Base-by-base conservation (phyloP, 2,329 filamentous ascomycete genomes). In the Ophiostoma australiae region DNA sequence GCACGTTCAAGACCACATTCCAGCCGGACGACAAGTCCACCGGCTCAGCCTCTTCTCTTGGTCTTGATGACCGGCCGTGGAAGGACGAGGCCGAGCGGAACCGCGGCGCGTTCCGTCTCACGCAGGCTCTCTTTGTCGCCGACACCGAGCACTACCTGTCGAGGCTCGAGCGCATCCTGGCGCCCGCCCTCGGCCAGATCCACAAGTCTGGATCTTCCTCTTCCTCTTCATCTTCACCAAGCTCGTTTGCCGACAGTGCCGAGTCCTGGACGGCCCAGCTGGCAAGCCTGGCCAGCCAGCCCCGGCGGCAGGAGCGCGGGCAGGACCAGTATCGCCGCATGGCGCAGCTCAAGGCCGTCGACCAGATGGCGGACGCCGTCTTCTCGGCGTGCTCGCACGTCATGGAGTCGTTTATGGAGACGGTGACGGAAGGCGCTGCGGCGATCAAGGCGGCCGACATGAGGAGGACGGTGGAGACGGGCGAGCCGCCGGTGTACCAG, bases 321-420 rank as follows among this genome's bases (percentile, higher is more conserved):
- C 67, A 69, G 66, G 33, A 52, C 31, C 41, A 61, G 66, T 75
- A 74, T 68, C 69, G 70, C 7, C 70, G 68, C 61, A 74, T 74
- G 74, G 73, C 74, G 2, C 63, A 67, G 35, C 39, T 73, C 31
- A 72, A 71, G 58, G 70, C 70, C 0, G 63, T 72, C 20, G 71
- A 74, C 27, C 69, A 72, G n/a, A 67, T 69, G 1, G 66, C 63
- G 3, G 61, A 63, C 1, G 27, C 70, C 4, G 67, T 71, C 6
- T 44, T 70, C 35, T 5, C 41, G 6, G 68, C 69, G 1, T 70
- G 69, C 48, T 66, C 68, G 2, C 35, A 70, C 37, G 33, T 73
- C 6, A 69, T 71, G 65, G 74, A 74, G 67, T 33, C 55, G 13
- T 73, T 73, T 55, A 55, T 75, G 52, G 68, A 39, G 39, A 44